Base-by-base conservation (phyloP, 768 basidiomycete genomes). In the Trametes villosa region DNA sequence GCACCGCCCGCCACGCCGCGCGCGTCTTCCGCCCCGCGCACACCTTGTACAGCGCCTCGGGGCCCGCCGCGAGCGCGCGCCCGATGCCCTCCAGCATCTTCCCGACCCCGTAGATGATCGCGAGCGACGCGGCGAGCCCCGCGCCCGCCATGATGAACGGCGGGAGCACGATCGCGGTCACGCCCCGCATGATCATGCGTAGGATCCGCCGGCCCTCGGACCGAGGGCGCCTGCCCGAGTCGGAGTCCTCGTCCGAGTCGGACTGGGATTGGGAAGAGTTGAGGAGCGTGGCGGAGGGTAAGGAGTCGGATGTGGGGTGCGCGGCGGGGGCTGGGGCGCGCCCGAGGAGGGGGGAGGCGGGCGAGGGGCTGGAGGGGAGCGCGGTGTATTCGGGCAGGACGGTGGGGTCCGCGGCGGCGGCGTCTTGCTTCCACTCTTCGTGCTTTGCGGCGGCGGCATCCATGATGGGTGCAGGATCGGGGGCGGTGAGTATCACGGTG, bases 1-100 rank as follows among this genome's bases (percentile, higher is more conserved):
- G 11, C 30, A 34, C 4, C 24, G 36, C 46, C 18, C 31, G 17
- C 20, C 30, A 40, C 46, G 24, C 46, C 55, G 27, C 36, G 36
- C 48, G 40, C 46, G 38, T 53, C 40, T 36, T 18, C 47, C 27
- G 24, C 30, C 27, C 38, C 20, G 54, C 38, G 24, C 46, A 49
- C 29, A 24, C 38, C 53, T 42, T 48, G 34, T 53, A 60, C 20
- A 60, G 46, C 29, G 20, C 4, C 59, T 60, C 59, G 26, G 60
- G 59, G 17, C 38, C 59, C 29, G 29, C 22, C 17, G 41, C 47
- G 18, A 61, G 22, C 40, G 17, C 40, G 9, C 41, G 60, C 41
- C 60, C 60, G 47, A 45, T 33, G 4, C 48, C 54, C 54, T 61
- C 60, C 31, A 61, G 48, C 31, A 56, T 27, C 60, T 61, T 61